phyloP scores from a whole-genome alignment of 805 yeast species.

The Ogataea angusta region DNA sequence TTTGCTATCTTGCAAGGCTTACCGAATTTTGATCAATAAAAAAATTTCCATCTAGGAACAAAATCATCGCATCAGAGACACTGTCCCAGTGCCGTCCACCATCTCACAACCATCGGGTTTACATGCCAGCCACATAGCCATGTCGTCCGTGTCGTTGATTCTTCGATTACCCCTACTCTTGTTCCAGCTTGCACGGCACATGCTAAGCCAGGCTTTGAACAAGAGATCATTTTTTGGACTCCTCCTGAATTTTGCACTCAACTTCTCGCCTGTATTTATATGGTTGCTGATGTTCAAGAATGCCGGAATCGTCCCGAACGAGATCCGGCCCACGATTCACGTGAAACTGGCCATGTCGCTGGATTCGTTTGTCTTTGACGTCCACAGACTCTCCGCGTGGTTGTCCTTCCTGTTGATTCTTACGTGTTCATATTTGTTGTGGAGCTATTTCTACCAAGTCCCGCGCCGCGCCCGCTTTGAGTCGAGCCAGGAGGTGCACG shows the following conservation, averaged over 20 bases:
- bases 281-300: conserved; percentile 59
- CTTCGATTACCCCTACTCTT: conserved; percentile 12
- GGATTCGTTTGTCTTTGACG: conserved; percentile 40
- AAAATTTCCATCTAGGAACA: neutral
- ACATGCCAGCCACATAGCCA: neutral
- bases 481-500: neutral
- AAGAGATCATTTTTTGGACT: conserved; percentile 30
- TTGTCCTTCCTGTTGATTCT: conserved; percentile 15
- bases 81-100: neutral
- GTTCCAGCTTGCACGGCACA: conserved; percentile 13
- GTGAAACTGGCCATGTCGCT: conserved; percentile 43
- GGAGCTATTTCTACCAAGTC: conserved; percentile 17
- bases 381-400: conserved; percentile 21
- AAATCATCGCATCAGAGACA: neutral
- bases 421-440: conserved; percentile 17
- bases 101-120: neutral
- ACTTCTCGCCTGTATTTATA: conserved; percentile 49
- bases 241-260: conserved; percentile 42
- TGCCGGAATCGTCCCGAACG: conserved; percentile 55
- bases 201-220: conserved; percentile 19
- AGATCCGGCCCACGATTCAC: conserved; percentile 51
- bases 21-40: neutral
- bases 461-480: conserved; percentile 1
- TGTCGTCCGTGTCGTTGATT: conserved; percentile 8
- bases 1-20: neutral